Base-by-base conservation (phyloP, 306 rosid genomes). In the Rosa multiflora region DNA sequence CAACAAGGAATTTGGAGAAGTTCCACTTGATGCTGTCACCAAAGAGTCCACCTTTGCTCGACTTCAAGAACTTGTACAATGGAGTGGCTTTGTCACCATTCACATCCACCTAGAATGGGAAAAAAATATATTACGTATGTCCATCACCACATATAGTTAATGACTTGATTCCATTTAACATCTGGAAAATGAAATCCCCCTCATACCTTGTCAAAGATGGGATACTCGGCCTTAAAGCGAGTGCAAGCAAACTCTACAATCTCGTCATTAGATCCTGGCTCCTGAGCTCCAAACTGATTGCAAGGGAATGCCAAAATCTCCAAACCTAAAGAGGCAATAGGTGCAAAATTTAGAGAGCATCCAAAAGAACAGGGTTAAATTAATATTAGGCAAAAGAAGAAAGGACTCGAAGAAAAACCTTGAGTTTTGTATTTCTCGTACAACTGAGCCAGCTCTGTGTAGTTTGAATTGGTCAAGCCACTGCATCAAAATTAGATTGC, bases 281-380 rank as follows among this genome's bases (percentile, higher is more conserved):
- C 99, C 85, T 95, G 97, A 75, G 89, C 91, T 62, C 99, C 99
- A 83, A 95, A 95, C 84, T 95, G 99, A 73, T 95, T 95, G 87
- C 99, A 95, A 0, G 99, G 97, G 84, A 95, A 95, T 72, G 98
- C 99, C 78, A 95, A 88, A 77, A 95, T 95, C 81, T 95, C 99
- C 77, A 95, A 49, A 74, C 97, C 99, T 95, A 71, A 67, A 76
- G 15, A 47, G 42, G 59, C 59, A 10, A 62, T 10, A 15, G 26
- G 74, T 15, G 20, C 10, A 15, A 51, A 21, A 26, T 20, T 37
- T 40, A 72, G 37, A 43, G 5, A 10, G n/a, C 35, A 29, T 43
- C 37, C 5, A 32, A 73, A 8, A 2, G 21, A 67, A 21, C 40
- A 39, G 8, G 35, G 44, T 6, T 40, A 40, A 21, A 29, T 29